Conservation (phyloP, 345 rosid species). For the Salix arbutifolia region DNA sequence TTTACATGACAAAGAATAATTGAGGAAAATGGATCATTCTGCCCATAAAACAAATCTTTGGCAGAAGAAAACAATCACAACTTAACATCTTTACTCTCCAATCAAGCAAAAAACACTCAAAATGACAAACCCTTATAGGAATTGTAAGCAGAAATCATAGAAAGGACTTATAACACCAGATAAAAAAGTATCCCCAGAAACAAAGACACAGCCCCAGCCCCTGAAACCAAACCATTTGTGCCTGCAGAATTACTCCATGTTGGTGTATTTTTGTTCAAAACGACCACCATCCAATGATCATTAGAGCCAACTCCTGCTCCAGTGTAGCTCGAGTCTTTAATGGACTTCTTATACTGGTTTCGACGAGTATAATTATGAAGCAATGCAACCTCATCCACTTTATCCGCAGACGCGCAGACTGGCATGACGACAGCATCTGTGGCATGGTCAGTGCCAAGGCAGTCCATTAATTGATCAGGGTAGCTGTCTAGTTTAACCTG, state of each 20-base stretch:
- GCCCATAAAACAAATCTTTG: too few species aligned
- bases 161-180: neutral
- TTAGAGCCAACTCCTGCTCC: constrained; percentile 61
- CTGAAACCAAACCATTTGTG: constrained; percentile 1
- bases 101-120: too few species aligned
- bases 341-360: constrained; percentile 31
- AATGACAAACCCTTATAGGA: too few species aligned
- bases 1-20: too few species aligned
- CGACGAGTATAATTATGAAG: constrained; percentile 49
- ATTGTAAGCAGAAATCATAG: too few species aligned
- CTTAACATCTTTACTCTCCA: too few species aligned
- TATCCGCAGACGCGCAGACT: neutral
- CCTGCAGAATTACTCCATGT: constrained; percentile 44
- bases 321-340: constrained; percentile 51
- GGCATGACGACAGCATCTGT: neutral
- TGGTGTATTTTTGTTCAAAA: constrained; percentile 39
- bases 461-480: neutral
- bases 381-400: neutral
- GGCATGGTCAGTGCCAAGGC: neutral
- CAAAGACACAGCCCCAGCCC: constrained; percentile 7
- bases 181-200: constrained; percentile 13
- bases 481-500: neutral
- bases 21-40: too few species aligned
- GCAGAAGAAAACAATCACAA: too few species aligned
- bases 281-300: constrained; percentile 75